phyloP scores from a whole-genome alignment of 805 yeast species.

The Ogataea dorogensis region DNA sequence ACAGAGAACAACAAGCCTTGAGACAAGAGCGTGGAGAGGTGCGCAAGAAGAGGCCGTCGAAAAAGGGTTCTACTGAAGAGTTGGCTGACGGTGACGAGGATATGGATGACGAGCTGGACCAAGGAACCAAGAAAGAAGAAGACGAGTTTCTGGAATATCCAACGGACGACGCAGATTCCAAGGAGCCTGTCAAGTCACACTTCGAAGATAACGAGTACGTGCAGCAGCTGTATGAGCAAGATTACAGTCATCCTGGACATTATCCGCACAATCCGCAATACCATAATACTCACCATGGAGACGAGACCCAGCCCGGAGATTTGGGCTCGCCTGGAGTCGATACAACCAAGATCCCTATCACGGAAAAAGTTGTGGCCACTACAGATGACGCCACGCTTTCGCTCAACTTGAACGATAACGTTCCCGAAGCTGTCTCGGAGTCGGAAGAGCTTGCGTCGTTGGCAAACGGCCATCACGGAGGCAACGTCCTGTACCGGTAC shows the following conservation, averaged over 20 bases:
- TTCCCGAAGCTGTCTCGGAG: slow-evolving; percentile 31
- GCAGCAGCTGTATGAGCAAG: slow-evolving; percentile 34
- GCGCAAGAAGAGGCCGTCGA: slow-evolving; percentile 27
- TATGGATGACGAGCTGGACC: slow-evolving; percentile 13
- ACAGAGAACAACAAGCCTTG: slow-evolving; percentile 70
- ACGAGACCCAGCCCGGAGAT: slow-evolving; percentile 8
- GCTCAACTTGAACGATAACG: slow-evolving; percentile 32
- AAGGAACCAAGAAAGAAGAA: slow-evolving; percentile 15
- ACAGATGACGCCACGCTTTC: slow-evolving; percentile 32
- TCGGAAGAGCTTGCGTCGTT: slow-evolving; percentile 35
- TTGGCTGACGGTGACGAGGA: slow-evolving; percentile 9
- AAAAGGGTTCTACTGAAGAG: slow-evolving; percentile 8
- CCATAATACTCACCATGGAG: slow-evolving; percentile 25
- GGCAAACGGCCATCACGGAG: slow-evolving; percentile 36
- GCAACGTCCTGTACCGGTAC: slow-evolving; percentile 31
- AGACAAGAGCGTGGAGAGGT: slow-evolving; percentile 65
- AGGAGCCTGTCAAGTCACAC: slow-evolving; percentile 5
- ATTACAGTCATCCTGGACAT: slow-evolving; percentile 28
- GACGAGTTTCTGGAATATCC: slow-evolving; percentile 20
- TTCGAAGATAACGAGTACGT: slow-evolving; percentile 28
- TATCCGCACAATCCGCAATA: slow-evolving; percentile 34
- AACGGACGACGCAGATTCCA: slow-evolving; percentile 10
- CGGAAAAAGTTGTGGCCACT: slow-evolving; percentile 27
- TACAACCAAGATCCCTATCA: slow-evolving; percentile 3
- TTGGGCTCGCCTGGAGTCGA: slow-evolving; percentile 2